Evolutionary conservation across 2,329 filamentous ascomycete genomes (phyloP).

Genomic region (Ceratocystiopsis sp.): DNA sequence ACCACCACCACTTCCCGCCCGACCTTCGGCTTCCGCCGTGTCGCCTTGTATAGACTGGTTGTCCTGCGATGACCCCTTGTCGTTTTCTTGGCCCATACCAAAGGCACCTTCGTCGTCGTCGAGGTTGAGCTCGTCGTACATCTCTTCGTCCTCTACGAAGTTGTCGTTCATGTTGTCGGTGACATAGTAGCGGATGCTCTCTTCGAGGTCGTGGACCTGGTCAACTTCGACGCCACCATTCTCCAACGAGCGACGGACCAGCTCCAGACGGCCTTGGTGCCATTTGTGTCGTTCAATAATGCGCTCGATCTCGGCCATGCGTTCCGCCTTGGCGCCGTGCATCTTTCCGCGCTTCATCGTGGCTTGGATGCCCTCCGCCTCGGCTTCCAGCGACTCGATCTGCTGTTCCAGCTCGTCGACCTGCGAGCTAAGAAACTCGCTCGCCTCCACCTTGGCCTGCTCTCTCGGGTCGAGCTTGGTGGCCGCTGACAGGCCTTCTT

Average conservation of each 20-base stretch:
- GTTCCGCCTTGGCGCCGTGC: conserved; percentile 65
- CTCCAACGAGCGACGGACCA: conserved; percentile 76
- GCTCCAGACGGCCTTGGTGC: conserved; percentile 84
- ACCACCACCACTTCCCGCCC: too few species aligned
- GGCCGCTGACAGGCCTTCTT: conserved; percentile 84
- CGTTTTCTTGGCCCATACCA: conserved; percentile 64
- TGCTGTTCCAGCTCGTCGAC: conserved; percentile 88
- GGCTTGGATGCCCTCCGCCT: conserved; percentile 70
- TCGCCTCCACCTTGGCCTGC: conserved; percentile 77
- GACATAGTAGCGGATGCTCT: conserved; percentile 90
- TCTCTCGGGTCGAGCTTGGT: conserved; percentile 95
- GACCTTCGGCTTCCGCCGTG: conserved; percentile 35
- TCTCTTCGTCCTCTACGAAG: conserved; percentile 82
- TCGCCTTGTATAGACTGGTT: conserved; percentile 86
- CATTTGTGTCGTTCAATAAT: conserved; percentile 88
- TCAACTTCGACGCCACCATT: conserved; percentile 82
- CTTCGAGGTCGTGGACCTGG: conserved; percentile 75
- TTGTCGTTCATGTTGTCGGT: conserved; percentile 76
- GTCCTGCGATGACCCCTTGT: conserved; percentile 89
- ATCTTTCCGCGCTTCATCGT: conserved; percentile 93
- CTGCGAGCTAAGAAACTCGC: conserved; percentile 71
- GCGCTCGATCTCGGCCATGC: conserved; percentile 70
- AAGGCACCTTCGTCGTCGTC: conserved; percentile 83
- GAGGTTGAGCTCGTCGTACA: conserved; percentile 89
- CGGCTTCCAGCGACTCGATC: conserved; percentile 83